Evolutionary conservation across 202 grass and related monocot genomes (phyloP).

Genomic region (Panicum hallii): DNA sequence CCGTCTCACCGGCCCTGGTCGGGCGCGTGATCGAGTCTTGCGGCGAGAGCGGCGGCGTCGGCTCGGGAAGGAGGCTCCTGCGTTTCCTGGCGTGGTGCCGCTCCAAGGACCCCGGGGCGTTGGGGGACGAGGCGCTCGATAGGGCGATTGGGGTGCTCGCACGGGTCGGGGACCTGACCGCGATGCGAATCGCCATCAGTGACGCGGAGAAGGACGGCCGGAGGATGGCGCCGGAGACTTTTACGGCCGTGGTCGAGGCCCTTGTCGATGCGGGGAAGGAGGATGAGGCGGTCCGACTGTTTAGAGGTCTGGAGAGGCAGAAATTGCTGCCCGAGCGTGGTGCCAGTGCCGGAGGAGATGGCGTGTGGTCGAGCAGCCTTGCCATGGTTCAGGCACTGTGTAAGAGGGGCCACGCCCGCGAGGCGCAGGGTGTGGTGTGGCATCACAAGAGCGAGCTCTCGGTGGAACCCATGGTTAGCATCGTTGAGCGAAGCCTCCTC

Average conservation of each 20-base stretch:
- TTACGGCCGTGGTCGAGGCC: conserved; percentile 51
- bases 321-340: conserved; percentile 40
- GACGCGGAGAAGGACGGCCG: conserved; percentile 46
- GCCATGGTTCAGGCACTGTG: conserved; percentile 65
- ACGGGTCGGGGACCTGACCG: conserved; percentile 48
- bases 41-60: conserved; percentile 4
- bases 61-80: conserved; percentile 50
- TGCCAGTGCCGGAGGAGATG: conserved; percentile 3
- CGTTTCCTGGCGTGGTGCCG: conserved; percentile 74
- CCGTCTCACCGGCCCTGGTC: conserved; percentile 44
- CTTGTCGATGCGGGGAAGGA: conserved; percentile 61
- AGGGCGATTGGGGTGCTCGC: conserved; percentile 56
- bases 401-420: conserved; percentile 59
- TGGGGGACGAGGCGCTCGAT: conserved; percentile 45
- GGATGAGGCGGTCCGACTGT: conserved; percentile 60
- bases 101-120: conserved; percentile 10
- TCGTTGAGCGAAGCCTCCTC: conserved; percentile 58
- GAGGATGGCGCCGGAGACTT: conserved; percentile 57
- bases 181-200: conserved; percentile 50
- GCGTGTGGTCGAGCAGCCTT: conserved; percentile 52
- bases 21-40: conserved; percentile 55
- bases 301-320: conserved; percentile 56
- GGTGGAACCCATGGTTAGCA: conserved; percentile 38
- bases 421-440: conserved; percentile 59
- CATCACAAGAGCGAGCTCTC: conserved; percentile 65